Evolutionary conservation across 192 early-diverging fungal species (phyloP), one percentile per base, ranked within the genome.

Genomic region (Obelidium mucronatum): DNA sequence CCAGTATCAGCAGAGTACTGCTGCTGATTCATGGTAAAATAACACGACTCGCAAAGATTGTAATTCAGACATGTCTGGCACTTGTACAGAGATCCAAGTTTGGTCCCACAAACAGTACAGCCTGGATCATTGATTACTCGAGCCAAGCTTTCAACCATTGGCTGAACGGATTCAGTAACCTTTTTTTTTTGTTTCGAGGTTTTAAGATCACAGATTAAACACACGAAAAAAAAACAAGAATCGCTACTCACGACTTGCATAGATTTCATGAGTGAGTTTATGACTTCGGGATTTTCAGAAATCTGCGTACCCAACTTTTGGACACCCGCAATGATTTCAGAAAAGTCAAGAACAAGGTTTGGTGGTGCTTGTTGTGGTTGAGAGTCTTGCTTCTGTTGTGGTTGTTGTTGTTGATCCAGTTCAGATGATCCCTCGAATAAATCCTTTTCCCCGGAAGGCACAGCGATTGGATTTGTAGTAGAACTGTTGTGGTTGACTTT

Each of bases 51-150:
- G 66, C 80, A 79, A 17, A 80, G n/a, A 40, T 80, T 74, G 51
- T 62, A 80, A 60, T 80, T 67, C 24, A 30, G 62, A 60, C 79
- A 80, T n/a, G 26, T 53, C 24, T 2, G 33, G 68, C 79, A 80
- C 62, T 76, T 76, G 74, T 64, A 71, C n/a, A 73, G 72, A 1
- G 60, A n/a, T 17, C 79, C 79, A 3, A 6, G 8, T 31, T 44
- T 53, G 35, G 37, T 40, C 24, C 52, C 28, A 74, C 79, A 80
- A 13, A 40, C 52, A 40, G 76, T 74, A 65, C 79, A 80, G n/a
- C n/a, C n/a, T n/a, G n/a, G n/a, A n/a, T 69, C 67, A 34, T 69
- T 69, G 48, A 69, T 53, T 13, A 69, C 24, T 13, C 48, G 40
- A 51, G 53, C 44, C 26, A 69, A 51, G 40, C 53, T 51, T 53